Evolutionary conservation across 345 rosid species (phyloP).

Genomic region (Noccaea caerulescens): DNA sequence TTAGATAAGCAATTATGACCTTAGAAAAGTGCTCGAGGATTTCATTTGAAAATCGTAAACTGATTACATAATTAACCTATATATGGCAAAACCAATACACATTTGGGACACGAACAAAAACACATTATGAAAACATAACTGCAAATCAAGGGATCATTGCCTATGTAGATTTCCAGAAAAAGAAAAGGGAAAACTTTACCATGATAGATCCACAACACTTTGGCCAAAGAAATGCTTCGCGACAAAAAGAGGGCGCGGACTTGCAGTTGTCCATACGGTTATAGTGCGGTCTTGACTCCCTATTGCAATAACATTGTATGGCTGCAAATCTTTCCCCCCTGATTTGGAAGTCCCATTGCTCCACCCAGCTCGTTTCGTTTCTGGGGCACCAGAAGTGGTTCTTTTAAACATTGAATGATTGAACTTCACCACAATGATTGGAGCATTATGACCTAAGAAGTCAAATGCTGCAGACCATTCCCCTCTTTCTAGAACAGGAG

Average conservation of each 20-base stretch:
- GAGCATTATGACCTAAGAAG: slow-evolving; percentile 98
- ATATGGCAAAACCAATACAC: slow-evolving; percentile 16
- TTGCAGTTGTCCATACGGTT: slow-evolving; percentile 99
- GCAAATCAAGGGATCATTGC: slow-evolving; percentile 5
- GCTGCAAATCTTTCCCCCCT: slow-evolving; percentile 81
- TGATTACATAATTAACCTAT: slow-evolving; percentile 4
- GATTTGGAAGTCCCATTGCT: slow-evolving; percentile 81
- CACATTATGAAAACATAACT: background rate
- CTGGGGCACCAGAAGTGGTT: slow-evolving; percentile 56
- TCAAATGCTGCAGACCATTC: slow-evolving; percentile 99
- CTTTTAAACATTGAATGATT: slow-evolving; percentile 95
- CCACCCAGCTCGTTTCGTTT: slow-evolving; percentile 72
- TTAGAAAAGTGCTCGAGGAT: slow-evolving; percentile 4
- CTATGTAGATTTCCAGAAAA: slow-evolving; percentile 4
- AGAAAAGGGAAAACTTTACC: slow-evolving; percentile 54
- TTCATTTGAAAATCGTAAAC: background rate
- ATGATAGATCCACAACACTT: slow-evolving; percentile 97
- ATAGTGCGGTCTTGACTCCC: slow-evolving; percentile 99
- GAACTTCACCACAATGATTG: slow-evolving; percentile 91
- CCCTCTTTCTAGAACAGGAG: slow-evolving; percentile 98
- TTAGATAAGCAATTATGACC: background rate
- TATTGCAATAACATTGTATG: slow-evolving; percentile 94
- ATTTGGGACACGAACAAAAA: slow-evolving; percentile 4
- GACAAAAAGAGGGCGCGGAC: slow-evolving; percentile 95
- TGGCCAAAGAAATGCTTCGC: slow-evolving; percentile 97